These are phyloP conservation scores for Jimgerdemannia lactiflua DNA, from an alignment of 192 early-diverging fungal species.

Conservation along the genomic window DNA sequence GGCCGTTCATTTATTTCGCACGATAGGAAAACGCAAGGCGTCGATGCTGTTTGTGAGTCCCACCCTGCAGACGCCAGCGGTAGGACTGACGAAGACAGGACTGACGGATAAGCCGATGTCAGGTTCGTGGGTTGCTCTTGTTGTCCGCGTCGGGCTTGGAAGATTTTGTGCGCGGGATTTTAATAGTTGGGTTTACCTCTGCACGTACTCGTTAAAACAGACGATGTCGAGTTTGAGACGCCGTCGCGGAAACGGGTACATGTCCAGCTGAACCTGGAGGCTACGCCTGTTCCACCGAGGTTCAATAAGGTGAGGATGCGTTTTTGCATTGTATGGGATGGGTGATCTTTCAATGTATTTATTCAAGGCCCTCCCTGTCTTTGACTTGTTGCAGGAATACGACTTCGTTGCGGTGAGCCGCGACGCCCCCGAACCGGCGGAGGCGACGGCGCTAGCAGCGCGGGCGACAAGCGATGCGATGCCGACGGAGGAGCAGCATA, in stretches of 20 bases:
- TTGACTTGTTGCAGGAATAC: too few relatives aligned
- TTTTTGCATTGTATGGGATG: neutral
- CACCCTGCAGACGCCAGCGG: neutral
- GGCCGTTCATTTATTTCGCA: too few relatives aligned
- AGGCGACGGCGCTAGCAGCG: neutral
- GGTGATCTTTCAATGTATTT: neutral
- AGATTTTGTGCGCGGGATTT: neutral
- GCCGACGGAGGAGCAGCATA: neutral
- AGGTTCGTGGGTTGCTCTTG: neutral
- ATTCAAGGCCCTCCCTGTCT: too few relatives aligned
- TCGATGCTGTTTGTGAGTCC: neutral
- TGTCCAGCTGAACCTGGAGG: neutral
- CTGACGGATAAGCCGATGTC: neutral
- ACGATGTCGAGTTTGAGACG: neutral
- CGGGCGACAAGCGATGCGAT: neutral
- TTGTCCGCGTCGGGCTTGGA: neutral
- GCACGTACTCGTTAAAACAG: neutral
- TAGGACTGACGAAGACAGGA: neutral
- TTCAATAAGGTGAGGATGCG: neutral
- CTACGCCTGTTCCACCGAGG: neutral
- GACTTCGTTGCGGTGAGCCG: too few relatives aligned
- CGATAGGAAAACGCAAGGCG: neutral
- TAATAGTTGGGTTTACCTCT: neutral
- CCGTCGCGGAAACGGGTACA: neutral
- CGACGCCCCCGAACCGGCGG: neutral